These are phyloP conservation scores for Haplosporangium sp. DNA, from an alignment of 371 early-diverging fungal species.

Conservation along the genomic window DNA sequence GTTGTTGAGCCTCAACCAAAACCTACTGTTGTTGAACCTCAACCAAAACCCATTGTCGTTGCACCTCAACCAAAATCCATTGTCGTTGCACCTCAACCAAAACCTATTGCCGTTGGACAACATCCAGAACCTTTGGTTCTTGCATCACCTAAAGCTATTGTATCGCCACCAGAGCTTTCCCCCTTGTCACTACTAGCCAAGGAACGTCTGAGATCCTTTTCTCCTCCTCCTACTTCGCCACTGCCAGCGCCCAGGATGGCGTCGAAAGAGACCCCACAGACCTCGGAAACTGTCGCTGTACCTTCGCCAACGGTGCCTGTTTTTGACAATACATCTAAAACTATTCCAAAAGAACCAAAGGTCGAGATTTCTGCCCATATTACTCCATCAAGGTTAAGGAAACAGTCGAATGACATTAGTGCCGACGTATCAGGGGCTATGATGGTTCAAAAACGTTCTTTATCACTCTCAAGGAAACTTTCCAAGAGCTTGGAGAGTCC, in stretches of 20 bases:
- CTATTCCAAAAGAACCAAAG: neutral
- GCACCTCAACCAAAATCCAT: neutral
- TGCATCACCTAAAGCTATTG: too few species aligned
- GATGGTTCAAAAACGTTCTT: neutral
- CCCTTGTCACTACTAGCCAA: neutral
- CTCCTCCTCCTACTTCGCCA: too few species aligned
- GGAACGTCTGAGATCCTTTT: neutral
- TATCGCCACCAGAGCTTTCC: too few species aligned
- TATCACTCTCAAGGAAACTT: constrained; percentile 6
- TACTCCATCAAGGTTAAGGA: neutral
- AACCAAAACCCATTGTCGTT: neutral
- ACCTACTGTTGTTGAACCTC: neutral
- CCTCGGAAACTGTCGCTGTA: neutral
- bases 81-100: neutral
- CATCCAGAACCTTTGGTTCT: too few species aligned
- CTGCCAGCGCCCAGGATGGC: too few species aligned
- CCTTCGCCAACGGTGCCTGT: neutral
- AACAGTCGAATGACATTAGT: neutral
- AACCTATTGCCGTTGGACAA: neutral
- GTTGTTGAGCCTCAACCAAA: neutral
- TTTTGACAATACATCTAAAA: neutral
- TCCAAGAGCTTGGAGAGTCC: neutral
- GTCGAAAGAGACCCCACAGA: too few species aligned
- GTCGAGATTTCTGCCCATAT: neutral
- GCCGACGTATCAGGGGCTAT: too few species aligned